Evolutionary conservation across 2,329 filamentous ascomycete species (phyloP).

Genomic region (Epichloe elymi): DNA sequence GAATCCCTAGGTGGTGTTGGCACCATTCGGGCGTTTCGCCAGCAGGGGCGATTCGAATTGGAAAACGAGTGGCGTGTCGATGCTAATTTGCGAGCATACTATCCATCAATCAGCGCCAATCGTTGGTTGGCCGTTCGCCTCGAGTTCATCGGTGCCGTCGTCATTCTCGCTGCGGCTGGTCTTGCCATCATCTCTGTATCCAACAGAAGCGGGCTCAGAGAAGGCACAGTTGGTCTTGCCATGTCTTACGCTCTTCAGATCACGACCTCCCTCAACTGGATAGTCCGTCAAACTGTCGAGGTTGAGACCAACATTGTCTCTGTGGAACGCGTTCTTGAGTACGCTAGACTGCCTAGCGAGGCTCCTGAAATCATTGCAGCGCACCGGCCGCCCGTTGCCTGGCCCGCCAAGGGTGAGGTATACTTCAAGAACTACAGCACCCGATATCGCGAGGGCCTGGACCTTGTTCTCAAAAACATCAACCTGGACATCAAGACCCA

Average conservation of each 20-base stretch:
- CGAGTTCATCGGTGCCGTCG: conserved; percentile 88
- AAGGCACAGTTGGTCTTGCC: conserved; percentile 75
- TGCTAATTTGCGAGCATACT: conserved; percentile 86
- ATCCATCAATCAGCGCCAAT: conserved; percentile 87
- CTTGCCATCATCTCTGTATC: conserved; percentile 73
- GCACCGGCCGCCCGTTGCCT: conserved; percentile 74
- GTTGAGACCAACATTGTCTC: conserved; percentile 99
- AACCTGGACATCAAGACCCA: conserved; percentile 85
- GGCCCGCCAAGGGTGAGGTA: conserved; percentile 81
- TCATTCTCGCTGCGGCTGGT: conserved; percentile 77
- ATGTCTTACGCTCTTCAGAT: conserved; percentile 98
- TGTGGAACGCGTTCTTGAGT: conserved; percentile 93
- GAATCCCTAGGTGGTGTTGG: conserved; percentile 89
- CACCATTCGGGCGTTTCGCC: conserved; percentile 88
- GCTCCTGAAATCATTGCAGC: conserved; percentile 87
- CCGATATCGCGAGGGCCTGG: conserved; percentile 77
- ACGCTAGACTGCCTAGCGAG: conserved; percentile 80
- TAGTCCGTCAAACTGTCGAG: conserved; percentile 94
- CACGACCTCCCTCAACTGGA: conserved; percentile 96
- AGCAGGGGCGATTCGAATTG: conserved; percentile 72
- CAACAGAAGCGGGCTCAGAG: conserved; percentile 46
- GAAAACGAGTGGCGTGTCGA: conserved; percentile 98
- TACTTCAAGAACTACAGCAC: conserved; percentile 91
- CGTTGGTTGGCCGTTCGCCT: conserved; percentile 90
- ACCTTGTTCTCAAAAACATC: conserved; percentile 87